These are phyloP conservation scores for Porodaedalea pini DNA, from an alignment of 1,284 basidiomycete genomes.

Conservation along the genomic window DNA sequence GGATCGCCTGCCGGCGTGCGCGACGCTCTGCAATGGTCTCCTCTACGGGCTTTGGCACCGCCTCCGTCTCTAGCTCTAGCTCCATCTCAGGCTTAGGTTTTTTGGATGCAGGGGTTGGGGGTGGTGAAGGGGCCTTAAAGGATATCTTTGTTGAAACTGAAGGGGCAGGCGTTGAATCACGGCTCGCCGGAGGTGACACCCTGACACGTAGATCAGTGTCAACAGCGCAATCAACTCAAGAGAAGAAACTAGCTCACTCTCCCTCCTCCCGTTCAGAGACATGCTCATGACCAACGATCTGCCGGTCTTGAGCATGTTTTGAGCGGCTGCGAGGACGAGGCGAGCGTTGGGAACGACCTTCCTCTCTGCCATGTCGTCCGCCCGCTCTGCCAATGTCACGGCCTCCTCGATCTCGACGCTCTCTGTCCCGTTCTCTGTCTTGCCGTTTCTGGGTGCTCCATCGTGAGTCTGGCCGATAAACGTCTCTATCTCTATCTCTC, in stretches of 20 bases:
- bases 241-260: conserved; percentile 58
- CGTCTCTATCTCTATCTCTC: conserved; percentile 22
- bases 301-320: conserved; percentile 23
- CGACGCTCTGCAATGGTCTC: conserved; percentile 75
- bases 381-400: conserved; percentile 18
- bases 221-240: conserved; percentile 8
- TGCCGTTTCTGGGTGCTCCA: background rate
- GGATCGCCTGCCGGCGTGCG: conserved; percentile 77
- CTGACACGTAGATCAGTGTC: conserved; percentile 33
- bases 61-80: conserved; percentile 55
- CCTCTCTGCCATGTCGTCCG: conserved; percentile 33
- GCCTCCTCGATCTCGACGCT: conserved; percentile 11
- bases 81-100: conserved; percentile 38
- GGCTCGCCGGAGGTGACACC: conserved; percentile 55
- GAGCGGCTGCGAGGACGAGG: conserved; percentile 18
- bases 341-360: conserved; percentile 22
- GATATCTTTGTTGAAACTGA: conserved; percentile 22
- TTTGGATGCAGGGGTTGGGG: conserved; percentile 25
- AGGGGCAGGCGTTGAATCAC: conserved; percentile 29
- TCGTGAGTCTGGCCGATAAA: conserved; percentile 7
- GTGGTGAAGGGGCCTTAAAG: conserved; percentile 25
- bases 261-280: conserved; percentile 72
- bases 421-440: conserved; percentile 15
- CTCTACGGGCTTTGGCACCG: conserved; percentile 62
- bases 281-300: conserved; percentile 27